phyloP scores from a whole-genome alignment of 225 moss, liverwort and hornwort genomes.

The Bryoerythrophyllum caledonicum region DNA sequence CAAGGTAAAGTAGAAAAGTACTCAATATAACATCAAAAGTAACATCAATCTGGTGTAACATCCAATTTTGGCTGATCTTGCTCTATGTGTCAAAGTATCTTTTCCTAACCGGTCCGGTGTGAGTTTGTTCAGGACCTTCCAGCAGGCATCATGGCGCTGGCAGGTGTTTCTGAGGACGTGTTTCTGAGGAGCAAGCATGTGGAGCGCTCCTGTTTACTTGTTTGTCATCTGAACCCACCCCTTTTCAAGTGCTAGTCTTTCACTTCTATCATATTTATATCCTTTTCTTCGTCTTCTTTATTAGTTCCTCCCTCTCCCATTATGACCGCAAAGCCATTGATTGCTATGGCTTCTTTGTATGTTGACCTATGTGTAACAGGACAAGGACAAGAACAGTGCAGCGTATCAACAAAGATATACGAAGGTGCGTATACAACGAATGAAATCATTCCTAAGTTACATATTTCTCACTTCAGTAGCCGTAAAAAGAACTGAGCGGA shows the following conservation, averaged over 20 bases:
- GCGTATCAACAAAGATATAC: slow-evolving; percentile 29
- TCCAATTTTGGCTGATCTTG: not conserved
- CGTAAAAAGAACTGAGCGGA: not conserved
- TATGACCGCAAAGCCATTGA: not conserved
- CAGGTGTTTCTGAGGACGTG: slow-evolving; percentile 38
- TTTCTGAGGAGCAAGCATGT: slow-evolving; percentile 27
- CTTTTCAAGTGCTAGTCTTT: slow-evolving; percentile 8
- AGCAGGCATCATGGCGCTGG: slow-evolving; percentile 51
- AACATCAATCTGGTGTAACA: slow-evolving; percentile 4
- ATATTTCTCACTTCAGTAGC: not conserved
- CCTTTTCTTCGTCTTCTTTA: slow-evolving; percentile 3
- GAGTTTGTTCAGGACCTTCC: slow-evolving; percentile 43
- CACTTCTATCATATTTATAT: not conserved
- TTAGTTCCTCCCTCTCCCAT: not conserved
- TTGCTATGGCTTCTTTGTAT: not conserved
- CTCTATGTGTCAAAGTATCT: slow-evolving; percentile 8
- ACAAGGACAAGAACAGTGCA: slow-evolving; percentile 29
- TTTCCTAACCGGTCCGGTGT: slow-evolving; percentile 19
- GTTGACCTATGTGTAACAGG: slow-evolving; percentile 28
- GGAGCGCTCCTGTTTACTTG: slow-evolving; percentile 32
- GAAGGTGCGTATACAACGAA: slow-evolving; percentile 31
- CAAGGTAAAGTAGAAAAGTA: slow-evolving; percentile 30
- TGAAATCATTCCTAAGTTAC: not conserved
- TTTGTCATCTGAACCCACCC: slow-evolving; percentile 27
- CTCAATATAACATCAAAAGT: not conserved